Percentiles rank a stretch among this genome's conserved stretches.
Conservation (phyloP, 2,329 filamentous ascomycete genomes). For the Phialophora verrucosa region DNA sequence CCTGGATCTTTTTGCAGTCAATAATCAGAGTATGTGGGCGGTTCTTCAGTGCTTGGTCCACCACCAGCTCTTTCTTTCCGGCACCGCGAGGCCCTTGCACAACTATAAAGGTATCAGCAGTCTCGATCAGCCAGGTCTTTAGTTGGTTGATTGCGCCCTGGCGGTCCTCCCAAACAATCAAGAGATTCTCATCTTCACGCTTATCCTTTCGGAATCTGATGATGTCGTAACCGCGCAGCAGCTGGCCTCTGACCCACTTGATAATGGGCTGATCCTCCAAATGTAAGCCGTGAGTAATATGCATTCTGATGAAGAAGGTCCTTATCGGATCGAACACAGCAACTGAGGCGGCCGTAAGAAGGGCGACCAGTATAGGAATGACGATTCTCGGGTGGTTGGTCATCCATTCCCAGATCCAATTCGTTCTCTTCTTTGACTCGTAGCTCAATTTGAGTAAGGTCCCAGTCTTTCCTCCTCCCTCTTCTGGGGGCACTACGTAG, state of each 20-base stretch:
- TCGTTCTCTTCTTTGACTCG: conserved; percentile 75
- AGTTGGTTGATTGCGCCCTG: conserved; percentile 82
- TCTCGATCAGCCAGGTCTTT: conserved; percentile 84
- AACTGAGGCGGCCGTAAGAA: conserved; percentile 82
- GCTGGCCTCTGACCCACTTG: conserved; percentile 78
- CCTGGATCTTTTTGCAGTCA: conserved; percentile 91
- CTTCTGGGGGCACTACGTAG: conserved; percentile 69
- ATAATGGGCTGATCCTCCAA: conserved; percentile 63
- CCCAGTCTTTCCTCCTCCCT: conserved; percentile 75
- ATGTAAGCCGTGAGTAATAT: conserved; percentile 78
- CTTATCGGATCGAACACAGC: conserved; percentile 92
- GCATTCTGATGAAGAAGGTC: conserved; percentile 87
- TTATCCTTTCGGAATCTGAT: conserved; percentile 53
- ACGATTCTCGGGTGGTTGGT: conserved; percentile 84
- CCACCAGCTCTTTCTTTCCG: conserved; percentile 84
- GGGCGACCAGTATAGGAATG: conserved; percentile 78
- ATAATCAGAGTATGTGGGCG: conserved; percentile 77
- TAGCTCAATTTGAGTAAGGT: conserved; percentile 84
- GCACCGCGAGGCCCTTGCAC: conserved; percentile 91
- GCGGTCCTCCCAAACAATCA: conserved; percentile 86
- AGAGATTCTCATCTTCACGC: conserved; percentile 70
- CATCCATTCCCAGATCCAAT: conserved; percentile 87
- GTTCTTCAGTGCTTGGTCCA: conserved; percentile 80
- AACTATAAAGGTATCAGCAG: conserved; percentile 88
- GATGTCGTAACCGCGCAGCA: conserved; percentile 51